Base-by-base conservation (phyloP, 2,329 filamentous ascomycete genomes). In the Epichloe sp. region DNA sequence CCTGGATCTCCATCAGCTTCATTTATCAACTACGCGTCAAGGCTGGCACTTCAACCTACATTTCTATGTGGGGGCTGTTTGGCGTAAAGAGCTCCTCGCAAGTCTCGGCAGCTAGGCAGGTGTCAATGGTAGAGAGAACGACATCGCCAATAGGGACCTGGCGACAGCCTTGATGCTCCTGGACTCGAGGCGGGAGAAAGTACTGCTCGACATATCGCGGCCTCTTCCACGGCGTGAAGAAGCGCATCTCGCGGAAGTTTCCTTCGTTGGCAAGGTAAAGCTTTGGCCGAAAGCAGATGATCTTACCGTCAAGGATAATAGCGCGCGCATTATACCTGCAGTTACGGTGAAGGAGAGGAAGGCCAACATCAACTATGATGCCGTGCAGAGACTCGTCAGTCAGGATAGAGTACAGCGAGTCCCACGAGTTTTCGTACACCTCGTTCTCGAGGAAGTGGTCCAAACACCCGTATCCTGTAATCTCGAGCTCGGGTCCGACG, bases 271-370 rank as follows among this genome's bases (percentile, higher is more conserved):
- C 65, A 15, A 68, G 62, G 6, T 55, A 56, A 54, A 63, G 60
- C 52, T 62, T 62, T 31, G 60, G 59, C 43, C 51, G 48, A 52
- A 93, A 83, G 53, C 84, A 71, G 17, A 89, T 67, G 19, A 90
- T 82, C 66, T 82, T 80, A 48, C 79, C 76, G 57, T 89, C 77
- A 3, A 65, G 60, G 47, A 64, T 50, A 7, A 56, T 53, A 5
- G 53, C 53, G 4, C 54, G 54, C 17, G 49, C 46, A 35, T 57
- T 57, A 21, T 51, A 57, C 41, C 51, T 53, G 40, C 47, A 51
- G 46, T 50, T 56, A 12, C 68, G 58, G 51, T 70, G 67, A 48
- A 80, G 72, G 54, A 61, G 81, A 14, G 62, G 62, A 19, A 65
- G 53, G 19, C 65, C 65, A 12, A 68, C 52, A 43, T 68, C 65